These are phyloP conservation scores for Chlamydomonas eustigma DNA, from an alignment of 139 green algal species.

Conservation along the genomic window DNA sequence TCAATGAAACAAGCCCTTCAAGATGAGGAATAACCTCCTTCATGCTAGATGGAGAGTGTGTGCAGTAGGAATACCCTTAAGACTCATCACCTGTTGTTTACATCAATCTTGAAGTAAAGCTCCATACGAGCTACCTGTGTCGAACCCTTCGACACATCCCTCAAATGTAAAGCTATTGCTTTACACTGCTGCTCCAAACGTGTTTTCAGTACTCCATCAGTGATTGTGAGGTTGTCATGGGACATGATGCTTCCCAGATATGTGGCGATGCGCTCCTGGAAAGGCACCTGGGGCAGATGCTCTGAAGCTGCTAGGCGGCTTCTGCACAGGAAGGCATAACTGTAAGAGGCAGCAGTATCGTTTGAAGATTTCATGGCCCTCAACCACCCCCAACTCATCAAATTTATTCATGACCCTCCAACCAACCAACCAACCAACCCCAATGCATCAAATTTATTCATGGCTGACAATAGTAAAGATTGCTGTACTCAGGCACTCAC, in stretches of 20 bases:
- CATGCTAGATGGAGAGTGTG: background rate
- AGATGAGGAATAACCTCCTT: no score
- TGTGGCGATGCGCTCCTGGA: background rate
- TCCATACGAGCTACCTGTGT: conserved; percentile 31
- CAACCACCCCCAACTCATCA: no score
- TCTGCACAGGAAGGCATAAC: no score
- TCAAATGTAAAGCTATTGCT: conserved; percentile 27
- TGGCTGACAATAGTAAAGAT: no score
- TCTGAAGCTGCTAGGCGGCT: no score
- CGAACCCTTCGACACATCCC: conserved; percentile 16
- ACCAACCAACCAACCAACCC: no score
- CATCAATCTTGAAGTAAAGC: conserved; percentile 37
- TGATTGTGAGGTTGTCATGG: background rate
- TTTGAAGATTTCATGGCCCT: no score
- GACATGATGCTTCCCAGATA: background rate
- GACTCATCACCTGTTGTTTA: conserved; percentile 26
- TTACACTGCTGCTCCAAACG: conserved; percentile 17
- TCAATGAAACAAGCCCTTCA: no score
- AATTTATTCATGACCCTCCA: no score
- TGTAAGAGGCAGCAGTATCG: no score
- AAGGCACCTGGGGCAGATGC: background rate
- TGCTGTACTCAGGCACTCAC: no score
- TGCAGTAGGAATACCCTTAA: background rate
- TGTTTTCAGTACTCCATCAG: background rate
- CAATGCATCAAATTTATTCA: no score